Evolutionary conservation across 176 grass and related monocot genomes (phyloP).

Genomic region (Bromus sterilis): DNA sequence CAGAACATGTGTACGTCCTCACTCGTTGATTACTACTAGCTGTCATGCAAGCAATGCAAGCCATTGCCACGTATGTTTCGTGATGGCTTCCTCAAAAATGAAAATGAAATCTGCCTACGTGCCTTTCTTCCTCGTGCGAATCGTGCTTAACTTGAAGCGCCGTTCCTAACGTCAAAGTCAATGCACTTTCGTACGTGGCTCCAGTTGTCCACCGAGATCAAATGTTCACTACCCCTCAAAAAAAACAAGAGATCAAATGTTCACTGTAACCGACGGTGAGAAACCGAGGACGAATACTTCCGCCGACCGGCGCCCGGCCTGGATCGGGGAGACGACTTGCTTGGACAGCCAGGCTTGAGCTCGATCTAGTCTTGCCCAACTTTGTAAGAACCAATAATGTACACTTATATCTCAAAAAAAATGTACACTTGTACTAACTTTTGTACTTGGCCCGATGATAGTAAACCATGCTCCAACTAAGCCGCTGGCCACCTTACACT

Average conservation of each 20-base stretch:
- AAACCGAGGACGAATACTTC: background rate
- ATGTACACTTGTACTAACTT: background rate
- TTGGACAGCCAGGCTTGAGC: background rate
- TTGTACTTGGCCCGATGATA: too few species aligned
- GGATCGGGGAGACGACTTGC: background rate
- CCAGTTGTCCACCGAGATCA: background rate
- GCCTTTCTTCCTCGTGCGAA: background rate
- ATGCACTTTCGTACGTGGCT: background rate
- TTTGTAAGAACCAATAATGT: background rate
- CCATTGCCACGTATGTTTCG: background rate
- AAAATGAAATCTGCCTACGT: background rate
- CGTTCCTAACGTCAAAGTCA: background rate
- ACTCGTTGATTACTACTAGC: too few species aligned
- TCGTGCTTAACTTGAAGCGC: background rate
- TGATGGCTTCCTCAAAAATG: background rate
- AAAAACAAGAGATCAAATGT: background rate
- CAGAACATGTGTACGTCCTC: too few species aligned
- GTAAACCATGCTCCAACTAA: too few species aligned
- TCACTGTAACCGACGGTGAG: background rate
- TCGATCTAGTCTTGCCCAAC: background rate
- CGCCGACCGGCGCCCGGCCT: too few species aligned
- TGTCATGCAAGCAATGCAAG: background rate
- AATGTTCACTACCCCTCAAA: background rate
- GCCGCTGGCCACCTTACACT: too few species aligned
- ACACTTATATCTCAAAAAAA: too few species aligned